A percentile compares a stretch with the other conserved stretches of the same genome.
These are phyloP conservation scores for Trichoderma pleuroti DNA, from an alignment of 2,329 filamentous ascomycete species.

Conservation along the genomic window DNA sequence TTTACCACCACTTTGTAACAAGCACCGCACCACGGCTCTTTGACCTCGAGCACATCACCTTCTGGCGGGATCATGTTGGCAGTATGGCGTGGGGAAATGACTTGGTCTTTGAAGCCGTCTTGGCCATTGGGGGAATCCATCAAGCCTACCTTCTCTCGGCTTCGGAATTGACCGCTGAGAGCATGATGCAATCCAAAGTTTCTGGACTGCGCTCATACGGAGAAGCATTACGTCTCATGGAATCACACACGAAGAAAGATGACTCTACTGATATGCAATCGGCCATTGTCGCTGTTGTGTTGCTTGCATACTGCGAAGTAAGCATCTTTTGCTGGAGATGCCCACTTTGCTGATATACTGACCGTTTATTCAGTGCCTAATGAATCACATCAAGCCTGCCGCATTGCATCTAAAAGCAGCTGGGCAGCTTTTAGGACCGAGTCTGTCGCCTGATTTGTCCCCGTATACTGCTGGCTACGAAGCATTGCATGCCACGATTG, in stretches of 20 bases:
- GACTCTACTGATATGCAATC: background rate
- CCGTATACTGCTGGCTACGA: no score
- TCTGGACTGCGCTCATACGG: background rate
- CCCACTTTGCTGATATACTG: background rate
- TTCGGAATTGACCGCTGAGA: background rate
- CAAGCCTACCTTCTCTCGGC: background rate
- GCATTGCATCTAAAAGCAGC: background rate
- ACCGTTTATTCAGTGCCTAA: background rate
- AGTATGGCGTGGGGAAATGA: background rate
- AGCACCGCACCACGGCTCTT: background rate
- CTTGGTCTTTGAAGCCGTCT: background rate
- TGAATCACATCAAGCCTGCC: background rate
- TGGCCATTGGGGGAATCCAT: background rate
- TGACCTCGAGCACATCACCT: background rate
- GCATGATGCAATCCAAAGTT: background rate
- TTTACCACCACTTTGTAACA: background rate
- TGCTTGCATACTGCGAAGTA: background rate
- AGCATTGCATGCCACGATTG: background rate
- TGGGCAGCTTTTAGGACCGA: background rate
- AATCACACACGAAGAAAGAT: background rate
- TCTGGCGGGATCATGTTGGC: background rate
- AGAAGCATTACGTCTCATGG: background rate
- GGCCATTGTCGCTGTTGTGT: background rate
- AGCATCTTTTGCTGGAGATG: background rate
- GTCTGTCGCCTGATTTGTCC: fast-evolving